phyloP scores from a whole-genome alignment of 2,329 filamentous ascomycete species.

The Stagonosporopsis vannaccii region DNA sequence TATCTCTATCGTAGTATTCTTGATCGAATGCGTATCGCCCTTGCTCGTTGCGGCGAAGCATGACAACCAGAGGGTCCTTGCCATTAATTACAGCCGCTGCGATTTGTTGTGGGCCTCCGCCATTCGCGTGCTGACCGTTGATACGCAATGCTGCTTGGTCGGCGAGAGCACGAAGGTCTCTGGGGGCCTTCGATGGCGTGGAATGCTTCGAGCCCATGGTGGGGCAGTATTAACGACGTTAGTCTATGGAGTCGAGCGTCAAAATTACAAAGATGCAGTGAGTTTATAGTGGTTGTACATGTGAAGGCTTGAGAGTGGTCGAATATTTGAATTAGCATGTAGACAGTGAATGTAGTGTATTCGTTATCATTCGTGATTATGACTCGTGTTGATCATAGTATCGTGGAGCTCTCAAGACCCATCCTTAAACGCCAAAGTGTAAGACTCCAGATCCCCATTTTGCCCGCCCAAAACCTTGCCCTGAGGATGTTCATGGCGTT shows the following conservation, averaged over 20 bases:
- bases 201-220: slow-evolving; percentile 1
- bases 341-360: neutral
- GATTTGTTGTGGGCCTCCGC: neutral
- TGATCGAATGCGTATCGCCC: neutral
- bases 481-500: neutral
- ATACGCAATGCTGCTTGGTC: neutral
- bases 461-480: neutral
- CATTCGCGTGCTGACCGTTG: neutral
- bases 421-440: neutral
- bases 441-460: neutral
- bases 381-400: neutral
- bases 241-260: neutral
- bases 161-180: neutral
- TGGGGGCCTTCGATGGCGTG: neutral
- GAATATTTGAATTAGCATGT: neutral
- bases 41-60: neutral
- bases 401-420: neutral
- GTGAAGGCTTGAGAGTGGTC: neutral
- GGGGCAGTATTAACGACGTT: neutral
- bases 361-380: neutral
- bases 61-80: neutral
- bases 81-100: neutral
- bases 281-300: neutral
- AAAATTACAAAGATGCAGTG: neutral
- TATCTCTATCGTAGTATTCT: neutral